Evolutionary conservation across 331 rosid species (phyloP).

Genomic region (Pyracantha coccinea): DNA sequence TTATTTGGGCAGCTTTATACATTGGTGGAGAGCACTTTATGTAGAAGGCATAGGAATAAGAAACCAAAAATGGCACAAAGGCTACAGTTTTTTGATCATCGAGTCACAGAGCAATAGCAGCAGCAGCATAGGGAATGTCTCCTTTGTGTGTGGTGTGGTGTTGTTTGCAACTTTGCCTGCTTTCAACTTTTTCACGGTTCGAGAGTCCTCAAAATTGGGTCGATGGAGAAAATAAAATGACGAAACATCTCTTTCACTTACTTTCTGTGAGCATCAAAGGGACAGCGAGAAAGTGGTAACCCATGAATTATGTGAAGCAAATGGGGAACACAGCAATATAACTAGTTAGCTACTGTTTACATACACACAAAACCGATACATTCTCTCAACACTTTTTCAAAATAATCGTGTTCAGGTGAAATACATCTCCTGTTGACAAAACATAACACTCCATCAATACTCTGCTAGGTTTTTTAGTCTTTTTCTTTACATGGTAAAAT

Average conservation of each 20-base stretch:
- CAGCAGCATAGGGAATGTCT: conserved; percentile 18
- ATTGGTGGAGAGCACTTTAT: too few species aligned
- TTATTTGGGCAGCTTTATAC: not conserved
- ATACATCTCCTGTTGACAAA: too few species aligned
- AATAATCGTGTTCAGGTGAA: too few species aligned
- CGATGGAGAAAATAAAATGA: conserved; percentile 1
- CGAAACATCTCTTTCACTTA: conserved; percentile 39
- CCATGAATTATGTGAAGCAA: conserved; percentile 21
- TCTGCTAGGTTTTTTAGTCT: too few species aligned
- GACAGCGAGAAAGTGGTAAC: not conserved
- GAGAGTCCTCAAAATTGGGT: conserved; percentile 16
- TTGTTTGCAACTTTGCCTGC: not conserved
- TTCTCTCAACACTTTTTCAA: too few species aligned
- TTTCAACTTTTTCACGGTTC: not conserved
- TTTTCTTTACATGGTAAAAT: too few species aligned
- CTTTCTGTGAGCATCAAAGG: conserved; percentile 30
- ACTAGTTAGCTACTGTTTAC: not conserved
- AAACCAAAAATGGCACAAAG: too few species aligned
- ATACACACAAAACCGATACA: too few species aligned
- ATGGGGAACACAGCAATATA: conserved; percentile 24
- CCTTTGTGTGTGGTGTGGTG: not conserved
- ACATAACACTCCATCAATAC: too few species aligned
- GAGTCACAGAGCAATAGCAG: not conserved
- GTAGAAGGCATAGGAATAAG: too few species aligned
- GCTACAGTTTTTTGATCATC: too few species aligned